Percentiles rank a stretch among this genome's conserved stretches.
phyloP scores from a whole-genome alignment of 1,284 basidiomycete genomes.

The Gastroboletus turbinatus region DNA sequence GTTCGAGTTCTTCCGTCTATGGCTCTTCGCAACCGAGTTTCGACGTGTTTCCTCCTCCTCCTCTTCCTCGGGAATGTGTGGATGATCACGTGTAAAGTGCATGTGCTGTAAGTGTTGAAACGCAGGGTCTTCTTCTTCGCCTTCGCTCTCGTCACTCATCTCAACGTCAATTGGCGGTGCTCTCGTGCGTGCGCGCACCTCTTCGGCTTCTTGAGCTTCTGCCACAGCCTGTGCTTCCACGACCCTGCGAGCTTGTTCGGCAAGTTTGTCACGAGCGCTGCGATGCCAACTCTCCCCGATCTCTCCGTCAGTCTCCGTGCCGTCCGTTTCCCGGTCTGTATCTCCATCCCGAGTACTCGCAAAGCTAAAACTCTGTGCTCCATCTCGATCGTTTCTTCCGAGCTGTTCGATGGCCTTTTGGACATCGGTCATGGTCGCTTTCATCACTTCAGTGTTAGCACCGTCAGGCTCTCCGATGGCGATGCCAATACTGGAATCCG shows the following conservation, averaged over 20 bases:
- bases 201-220: slow-evolving; percentile 35
- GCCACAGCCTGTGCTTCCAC: slow-evolving; percentile 56
- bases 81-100: slow-evolving; percentile 45
- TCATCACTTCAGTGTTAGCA: slow-evolving; percentile 62
- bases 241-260: slow-evolving; percentile 68
- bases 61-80: slow-evolving; percentile 68
- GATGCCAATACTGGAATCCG: slow-evolving; percentile 25
- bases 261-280: slow-evolving; percentile 64
- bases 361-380: slow-evolving; percentile 70
- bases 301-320: slow-evolving; percentile 51
- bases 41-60: slow-evolving; percentile 43
- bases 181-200: slow-evolving; percentile 39
- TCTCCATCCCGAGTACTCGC: slow-evolving; percentile 58
- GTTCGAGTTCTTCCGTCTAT: slow-evolving; percentile 16
- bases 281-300: slow-evolving; percentile 63
- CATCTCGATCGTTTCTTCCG: slow-evolving; percentile 50
- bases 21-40: slow-evolving; percentile 16
- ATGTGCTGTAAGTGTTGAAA: slow-evolving; percentile 37
- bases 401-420: slow-evolving; percentile 84
- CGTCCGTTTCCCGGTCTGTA: slow-evolving; percentile 57
- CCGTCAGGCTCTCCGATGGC: slow-evolving; percentile 28
- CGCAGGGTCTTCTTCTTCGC: slow-evolving; percentile 53
- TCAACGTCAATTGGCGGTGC: slow-evolving; percentile 75
- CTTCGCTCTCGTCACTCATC: slow-evolving; percentile 79
- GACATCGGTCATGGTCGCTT: slow-evolving; percentile 83